Evolutionary conservation across 78 protist species (phyloP), one percentile per base, ranked within the genome.

Genomic region (Dictyostelium purpureum): DNA sequence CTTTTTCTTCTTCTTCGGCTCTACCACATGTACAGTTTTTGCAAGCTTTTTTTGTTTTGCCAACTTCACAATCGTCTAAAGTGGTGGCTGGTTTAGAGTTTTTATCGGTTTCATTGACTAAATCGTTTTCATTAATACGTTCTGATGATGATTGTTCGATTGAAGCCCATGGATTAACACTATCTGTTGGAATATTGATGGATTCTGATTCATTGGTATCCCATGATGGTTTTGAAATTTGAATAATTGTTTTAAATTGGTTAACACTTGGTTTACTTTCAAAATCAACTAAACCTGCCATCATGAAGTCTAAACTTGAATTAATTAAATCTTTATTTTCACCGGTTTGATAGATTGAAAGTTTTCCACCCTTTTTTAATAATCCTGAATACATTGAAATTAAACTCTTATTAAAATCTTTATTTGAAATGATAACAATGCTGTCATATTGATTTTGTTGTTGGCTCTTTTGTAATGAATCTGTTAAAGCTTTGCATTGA

Each of bases 1-100:
- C 83, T 37, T 57, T 70, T 7, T 52, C 87, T 59, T 70, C 87
- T 19, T 69, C 57, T 74, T 91, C 95, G 6, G 87, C 88, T 61
- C 82, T 73, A 16, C 95, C 95, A 52, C 95, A 91, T 24, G 95
- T 83, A 61, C 95, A 91, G 61, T 91, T 91, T 73, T 91, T 91
- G 19, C 95, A 91, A 4, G 95, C 95, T 37, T 91, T 91, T 49
- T 79, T 79, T 10, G 69, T 61, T 49, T 66, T 49, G 7, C 78
- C 87, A 19, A 77, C 74, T 77, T 74, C 90, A 73, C 95, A 91
- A 47, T 91, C 95, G 3, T 91, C 95, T 6, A 76, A 73, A 38
- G 78, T 33, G 26, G 88, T 83, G 28, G 61, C 16, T 56, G 91
- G 91, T 57, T 83, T 83, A 18, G 47, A 26, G n/a, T 45, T 70